Evolutionary conservation across 2,329 filamentous ascomycete species (phyloP), one percentile per base, ranked within the genome.

Genomic region (Ophiocordyceps camponoti-leonardi): DNA sequence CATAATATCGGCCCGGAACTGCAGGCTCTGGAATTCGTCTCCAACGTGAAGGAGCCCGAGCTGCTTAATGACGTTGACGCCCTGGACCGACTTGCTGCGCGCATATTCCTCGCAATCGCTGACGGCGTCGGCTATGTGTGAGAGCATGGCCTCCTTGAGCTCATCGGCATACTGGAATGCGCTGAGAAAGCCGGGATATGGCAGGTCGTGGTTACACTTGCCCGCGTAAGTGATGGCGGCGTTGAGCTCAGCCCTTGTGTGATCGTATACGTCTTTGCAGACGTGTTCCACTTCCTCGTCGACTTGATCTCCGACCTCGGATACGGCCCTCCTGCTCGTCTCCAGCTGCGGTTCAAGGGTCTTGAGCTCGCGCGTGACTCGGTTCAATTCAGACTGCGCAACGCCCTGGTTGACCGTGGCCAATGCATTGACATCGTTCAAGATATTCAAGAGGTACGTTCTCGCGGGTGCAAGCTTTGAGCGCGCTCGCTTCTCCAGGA

Each of bases 391-490:
- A 10, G 80, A 74, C 54, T 86, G 78, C 2, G 88, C 87, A 26
- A 95, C 82, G 51, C 94, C 86, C 23, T 80, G 73, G 61, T 98
- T 98, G 54, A 94, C 86, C 0, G 72, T 78, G 6, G 90, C 90
- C 40, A 98, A 71, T 4, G 78, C 81, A 57, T 86, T 71, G 48
- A 98, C 72, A 56, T 98, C 92, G 53, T 86, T 83, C 31, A 98
- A 72, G 23, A 96, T 82, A 61, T 98, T 98, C 55, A 94, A 69
- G 1, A 98, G 76, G 58, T 98, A 98, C 2, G 90, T 96, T 64
- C 87, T 88, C 7, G 92, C 92, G 6, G 92, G 92, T 1, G 92
- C 90, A 48, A 98, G 74, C 67, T 98, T 98, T 10, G 92, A 96
- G 28, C 87, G 79, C 43, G 92, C 87, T 46, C 92, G 79, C 69